Evolutionary conservation across 768 basidiomycete genomes (phyloP).

Genomic region (Termitomyces sp.): DNA sequence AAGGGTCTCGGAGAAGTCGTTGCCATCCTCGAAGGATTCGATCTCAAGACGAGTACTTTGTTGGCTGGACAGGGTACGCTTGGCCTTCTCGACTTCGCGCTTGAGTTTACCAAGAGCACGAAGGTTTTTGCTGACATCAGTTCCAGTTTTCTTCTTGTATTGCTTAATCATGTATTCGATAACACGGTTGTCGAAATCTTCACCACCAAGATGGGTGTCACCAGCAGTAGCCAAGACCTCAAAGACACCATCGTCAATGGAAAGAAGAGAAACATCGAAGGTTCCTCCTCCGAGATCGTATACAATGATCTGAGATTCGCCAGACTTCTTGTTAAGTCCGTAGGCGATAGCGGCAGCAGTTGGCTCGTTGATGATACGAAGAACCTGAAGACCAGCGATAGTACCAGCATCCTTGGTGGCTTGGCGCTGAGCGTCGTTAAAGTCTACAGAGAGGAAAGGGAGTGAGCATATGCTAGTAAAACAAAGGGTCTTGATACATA

Average conservation of each 20-base stretch:
- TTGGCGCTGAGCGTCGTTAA: slow-evolving; percentile 99
- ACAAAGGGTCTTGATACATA: slow-evolving; percentile 27
- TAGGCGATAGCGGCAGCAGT: slow-evolving; percentile 98
- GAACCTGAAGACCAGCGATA: slow-evolving; percentile 90
- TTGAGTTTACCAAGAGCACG: slow-evolving; percentile 88
- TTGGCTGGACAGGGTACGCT: slow-evolving; percentile 88
- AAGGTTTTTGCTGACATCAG: slow-evolving; percentile 74
- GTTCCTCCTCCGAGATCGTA: slow-evolving; percentile 99
- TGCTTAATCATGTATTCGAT: slow-evolving; percentile 86
- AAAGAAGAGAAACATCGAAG: slow-evolving; percentile 96
- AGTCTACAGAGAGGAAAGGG: slow-evolving; percentile 45
- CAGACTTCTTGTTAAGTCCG: slow-evolving; percentile 93
- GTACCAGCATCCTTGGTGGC: slow-evolving; percentile 98
- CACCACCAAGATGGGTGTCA: slow-evolving; percentile 93
- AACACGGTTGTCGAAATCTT: slow-evolving; percentile 93
- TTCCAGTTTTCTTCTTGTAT: slow-evolving; percentile 91
- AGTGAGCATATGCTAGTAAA: not conserved
- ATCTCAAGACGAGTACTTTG: slow-evolving; percentile 92
- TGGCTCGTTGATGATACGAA: slow-evolving; percentile 97
- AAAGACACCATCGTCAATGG: slow-evolving; percentile 91
- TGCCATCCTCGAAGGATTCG: slow-evolving; percentile 92
- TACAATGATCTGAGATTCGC: slow-evolving; percentile 94
- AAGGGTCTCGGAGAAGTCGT: slow-evolving; percentile 95
- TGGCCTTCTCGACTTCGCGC: slow-evolving; percentile 91
- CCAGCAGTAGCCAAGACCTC: slow-evolving; percentile 89